A percentile compares a stretch with the other conserved stretches of the same genome.
phyloP scores from a whole-genome alignment of 495 filamentous ascomycete species.

The Platismatia glauca region DNA sequence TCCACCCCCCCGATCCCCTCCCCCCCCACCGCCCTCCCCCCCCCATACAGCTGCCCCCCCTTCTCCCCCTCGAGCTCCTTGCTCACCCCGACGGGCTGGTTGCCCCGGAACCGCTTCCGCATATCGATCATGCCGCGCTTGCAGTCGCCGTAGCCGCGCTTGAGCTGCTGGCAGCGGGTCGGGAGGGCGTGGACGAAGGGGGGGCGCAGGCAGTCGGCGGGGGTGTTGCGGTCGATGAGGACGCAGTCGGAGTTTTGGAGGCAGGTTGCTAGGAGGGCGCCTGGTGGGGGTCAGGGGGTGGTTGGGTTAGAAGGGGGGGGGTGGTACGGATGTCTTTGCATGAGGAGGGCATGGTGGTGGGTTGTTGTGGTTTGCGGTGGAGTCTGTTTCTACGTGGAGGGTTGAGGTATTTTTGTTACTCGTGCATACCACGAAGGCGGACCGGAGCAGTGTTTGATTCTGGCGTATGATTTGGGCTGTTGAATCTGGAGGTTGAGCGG shows the following conservation, averaged over 20 bases:
- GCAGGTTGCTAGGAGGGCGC: conserved; percentile 83
- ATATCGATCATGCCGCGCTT: conserved; percentile 96
- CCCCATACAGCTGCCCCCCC: conserved; percentile 68
- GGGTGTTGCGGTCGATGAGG: conserved; percentile 76
- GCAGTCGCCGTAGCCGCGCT: conserved; percentile 87
- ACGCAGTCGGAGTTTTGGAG: conserved; percentile 94
- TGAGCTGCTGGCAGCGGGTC: conserved; percentile 81
- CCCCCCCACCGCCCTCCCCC: conserved; percentile 58
- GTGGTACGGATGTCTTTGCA: conserved; percentile 90
- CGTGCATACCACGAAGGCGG: background rate
- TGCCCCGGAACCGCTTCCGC: conserved; percentile 97
- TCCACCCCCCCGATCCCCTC: conserved; percentile 38
- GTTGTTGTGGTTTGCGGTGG: background rate
- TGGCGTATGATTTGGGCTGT: background rate
- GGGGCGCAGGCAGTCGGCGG: conserved; percentile 76
- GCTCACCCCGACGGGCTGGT: conserved; percentile 65
- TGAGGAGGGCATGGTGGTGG: conserved; percentile 74
- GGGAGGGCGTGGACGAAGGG: conserved; percentile 73
- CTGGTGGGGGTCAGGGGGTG: conserved; percentile 37
- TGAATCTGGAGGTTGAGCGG: background rate
- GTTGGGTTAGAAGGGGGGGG: conserved; percentile 5
- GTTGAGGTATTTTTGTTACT: background rate
- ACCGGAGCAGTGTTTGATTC: background rate
- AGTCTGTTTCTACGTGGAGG: background rate
- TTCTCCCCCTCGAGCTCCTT: conserved; percentile 48